A percentile compares a stretch with the other conserved stretches of the same genome.
Conservation (phyloP, 2,329 filamentous ascomycete species). For the Coleophoma crateriformis region DNA sequence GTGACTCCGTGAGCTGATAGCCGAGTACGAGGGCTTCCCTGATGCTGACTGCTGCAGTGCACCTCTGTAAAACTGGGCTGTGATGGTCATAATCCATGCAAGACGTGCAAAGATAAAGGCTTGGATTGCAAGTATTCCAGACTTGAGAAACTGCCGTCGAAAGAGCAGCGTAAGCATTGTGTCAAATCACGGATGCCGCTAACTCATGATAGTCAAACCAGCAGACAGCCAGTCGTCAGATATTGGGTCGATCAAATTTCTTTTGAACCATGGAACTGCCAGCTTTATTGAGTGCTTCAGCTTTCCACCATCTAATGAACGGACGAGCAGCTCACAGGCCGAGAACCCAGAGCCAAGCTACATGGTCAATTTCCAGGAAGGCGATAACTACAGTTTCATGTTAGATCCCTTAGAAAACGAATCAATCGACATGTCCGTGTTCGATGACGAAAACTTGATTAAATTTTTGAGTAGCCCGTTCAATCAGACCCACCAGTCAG, state of each 20-base stretch:
- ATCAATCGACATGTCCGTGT: conserved; percentile 11
- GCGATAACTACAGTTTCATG: conserved; percentile 10
- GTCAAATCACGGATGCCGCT: conserved; percentile 4
- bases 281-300: conserved; percentile 38
- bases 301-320: conserved; percentile 33
- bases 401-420: conserved; percentile 13
- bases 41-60: conserved; percentile 26
- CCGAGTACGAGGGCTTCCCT: not conserved
- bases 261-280: conserved; percentile 37
- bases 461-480: conserved; percentile 14
- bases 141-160: conserved; percentile 7
- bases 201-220: conserved; percentile 8
- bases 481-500: conserved; percentile 6
- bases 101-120: conserved; percentile 35
- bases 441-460: conserved; percentile 15
- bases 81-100: conserved; percentile 36
- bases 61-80: conserved; percentile 41
- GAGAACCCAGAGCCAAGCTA: conserved; percentile 23
- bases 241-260: conserved; percentile 38
- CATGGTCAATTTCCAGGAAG: conserved; percentile 11
- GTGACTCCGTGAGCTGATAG: conserved; percentile 32
- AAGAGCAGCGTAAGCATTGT: conserved; percentile 8
- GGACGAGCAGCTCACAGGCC: conserved; percentile 29
- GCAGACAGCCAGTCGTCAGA: conserved; percentile 28
- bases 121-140: conserved; percentile 27